Conservation (phyloP, 176 grass and related monocot genomes). For the Otatea glauca region DNA sequence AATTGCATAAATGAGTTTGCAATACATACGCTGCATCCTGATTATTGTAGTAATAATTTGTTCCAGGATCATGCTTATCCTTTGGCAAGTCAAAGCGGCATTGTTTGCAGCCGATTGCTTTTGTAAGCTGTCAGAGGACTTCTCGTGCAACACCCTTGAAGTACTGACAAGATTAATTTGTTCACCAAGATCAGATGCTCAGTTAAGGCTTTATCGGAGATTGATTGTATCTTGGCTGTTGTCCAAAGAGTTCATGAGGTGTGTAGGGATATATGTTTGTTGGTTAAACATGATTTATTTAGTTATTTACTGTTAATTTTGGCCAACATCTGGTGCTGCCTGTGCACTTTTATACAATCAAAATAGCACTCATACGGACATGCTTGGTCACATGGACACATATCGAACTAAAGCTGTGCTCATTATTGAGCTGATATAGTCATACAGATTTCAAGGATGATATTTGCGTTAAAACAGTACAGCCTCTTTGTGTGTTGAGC, state of each 20-base stretch:
- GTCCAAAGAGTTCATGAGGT: constrained; percentile 77
- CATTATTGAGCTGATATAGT: background rate
- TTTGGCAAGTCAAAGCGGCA: constrained; percentile 72
- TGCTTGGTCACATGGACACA: background rate
- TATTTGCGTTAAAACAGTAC: background rate
- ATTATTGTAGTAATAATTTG: background rate
- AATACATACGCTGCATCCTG: background rate
- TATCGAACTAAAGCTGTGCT: constrained; percentile 5
- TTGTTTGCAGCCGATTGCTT: constrained; percentile 76
- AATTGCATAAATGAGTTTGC: background rate
- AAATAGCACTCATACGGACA: background rate
- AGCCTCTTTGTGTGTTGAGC: background rate
- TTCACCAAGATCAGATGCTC: constrained; percentile 39
- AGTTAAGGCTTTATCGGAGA: constrained; percentile 65
- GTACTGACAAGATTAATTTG: constrained; percentile 54
- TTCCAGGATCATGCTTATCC: background rate
- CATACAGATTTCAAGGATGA: constrained; percentile 1
- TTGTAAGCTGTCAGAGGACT: constrained; percentile 71
- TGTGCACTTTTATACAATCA: background rate
- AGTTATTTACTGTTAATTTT: constrained; percentile 22
- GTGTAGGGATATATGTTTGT: constrained; percentile 39
- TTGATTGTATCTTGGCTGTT: constrained; percentile 69
- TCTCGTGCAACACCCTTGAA: constrained; percentile 67
- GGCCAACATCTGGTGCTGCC: background rate
- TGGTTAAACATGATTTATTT: background rate